These are phyloP conservation scores for Coemansia asiatica DNA, from an alignment of 192 early-diverging fungal species.

Conservation along the genomic window DNA sequence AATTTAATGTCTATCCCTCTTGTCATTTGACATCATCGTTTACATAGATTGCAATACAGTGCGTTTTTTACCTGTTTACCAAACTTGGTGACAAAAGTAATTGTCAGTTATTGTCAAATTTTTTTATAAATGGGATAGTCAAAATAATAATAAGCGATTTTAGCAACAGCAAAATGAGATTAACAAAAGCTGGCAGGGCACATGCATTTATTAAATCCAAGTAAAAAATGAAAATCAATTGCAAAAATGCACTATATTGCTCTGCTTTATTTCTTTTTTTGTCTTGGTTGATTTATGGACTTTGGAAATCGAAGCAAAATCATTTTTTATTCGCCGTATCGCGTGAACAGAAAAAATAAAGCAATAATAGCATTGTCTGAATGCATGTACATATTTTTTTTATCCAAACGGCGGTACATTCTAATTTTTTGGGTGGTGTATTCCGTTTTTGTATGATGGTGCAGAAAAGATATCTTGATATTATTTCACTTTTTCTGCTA, in stretches of 20 bases:
- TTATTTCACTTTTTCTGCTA: too few relatives aligned
- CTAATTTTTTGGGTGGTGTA: too few relatives aligned
- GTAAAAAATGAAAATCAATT: not conserved
- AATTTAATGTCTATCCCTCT: not conserved
- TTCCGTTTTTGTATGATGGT: too few relatives aligned
- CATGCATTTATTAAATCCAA: conserved; percentile 2
- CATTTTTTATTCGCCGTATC: not conserved
- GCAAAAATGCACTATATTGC: not conserved
- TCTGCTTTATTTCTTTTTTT: not conserved
- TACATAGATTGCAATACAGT: not conserved
- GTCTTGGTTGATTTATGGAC: not conserved
- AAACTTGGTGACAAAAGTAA: too few relatives aligned
- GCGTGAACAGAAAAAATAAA: too few relatives aligned
- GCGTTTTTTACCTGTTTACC: too few relatives aligned
- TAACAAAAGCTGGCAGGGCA: not conserved
- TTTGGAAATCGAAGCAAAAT: not conserved
- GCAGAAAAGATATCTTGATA: too few relatives aligned
- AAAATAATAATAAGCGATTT: not conserved
- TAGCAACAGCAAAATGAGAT: too few relatives aligned
- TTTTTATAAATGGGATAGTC: not conserved
- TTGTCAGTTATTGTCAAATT: too few relatives aligned
- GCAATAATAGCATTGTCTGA: not conserved
- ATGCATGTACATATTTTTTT: not conserved
- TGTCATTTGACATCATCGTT: not conserved
- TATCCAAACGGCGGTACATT: not conserved